A percentile compares a stretch with the other conserved stretches of the same genome.
Conservation (phyloP, 768 basidiomycete species). For the Leccinum barrowsii region DNA sequence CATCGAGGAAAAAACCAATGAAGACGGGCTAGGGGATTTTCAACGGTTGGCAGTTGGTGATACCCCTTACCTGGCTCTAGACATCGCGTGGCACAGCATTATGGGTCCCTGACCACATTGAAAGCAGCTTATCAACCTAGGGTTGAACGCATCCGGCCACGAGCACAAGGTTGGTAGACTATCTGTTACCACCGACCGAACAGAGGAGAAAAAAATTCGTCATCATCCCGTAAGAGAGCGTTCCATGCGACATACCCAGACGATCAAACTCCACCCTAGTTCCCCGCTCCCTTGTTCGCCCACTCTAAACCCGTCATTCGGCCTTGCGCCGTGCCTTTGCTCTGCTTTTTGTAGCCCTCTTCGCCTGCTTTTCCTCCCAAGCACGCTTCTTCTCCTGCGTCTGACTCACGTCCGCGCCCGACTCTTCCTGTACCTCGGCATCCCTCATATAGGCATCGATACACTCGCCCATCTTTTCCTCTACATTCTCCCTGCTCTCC, state of each 20-base stretch:
- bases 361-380: constrained; percentile 39
- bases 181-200: not conserved
- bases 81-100: not conserved
- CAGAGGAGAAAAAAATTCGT: not conserved
- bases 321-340: constrained; percentile 27
- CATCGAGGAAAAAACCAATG: not conserved
- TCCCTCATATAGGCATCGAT: constrained; percentile 52
- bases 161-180: not conserved
- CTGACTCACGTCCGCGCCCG: constrained; percentile 57
- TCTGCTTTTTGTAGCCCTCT: constrained; percentile 33
- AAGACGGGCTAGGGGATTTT: not conserved
- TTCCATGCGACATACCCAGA: constrained; percentile 10
- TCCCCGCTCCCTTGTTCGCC: not conserved
- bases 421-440: constrained; percentile 46
- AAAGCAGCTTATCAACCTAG: not conserved
- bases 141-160: not conserved
- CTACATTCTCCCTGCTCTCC: constrained; percentile 34
- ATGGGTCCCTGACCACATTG: not conserved
- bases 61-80: not conserved
- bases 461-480: constrained; percentile 67
- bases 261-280: not conserved
- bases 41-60: not conserved
- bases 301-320: constrained; percentile 6
- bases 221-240: not conserved
- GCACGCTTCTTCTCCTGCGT: constrained; percentile 68